phyloP scores from a whole-genome alignment of 192 early-diverging fungal species.

The Coemansia sp. region DNA sequence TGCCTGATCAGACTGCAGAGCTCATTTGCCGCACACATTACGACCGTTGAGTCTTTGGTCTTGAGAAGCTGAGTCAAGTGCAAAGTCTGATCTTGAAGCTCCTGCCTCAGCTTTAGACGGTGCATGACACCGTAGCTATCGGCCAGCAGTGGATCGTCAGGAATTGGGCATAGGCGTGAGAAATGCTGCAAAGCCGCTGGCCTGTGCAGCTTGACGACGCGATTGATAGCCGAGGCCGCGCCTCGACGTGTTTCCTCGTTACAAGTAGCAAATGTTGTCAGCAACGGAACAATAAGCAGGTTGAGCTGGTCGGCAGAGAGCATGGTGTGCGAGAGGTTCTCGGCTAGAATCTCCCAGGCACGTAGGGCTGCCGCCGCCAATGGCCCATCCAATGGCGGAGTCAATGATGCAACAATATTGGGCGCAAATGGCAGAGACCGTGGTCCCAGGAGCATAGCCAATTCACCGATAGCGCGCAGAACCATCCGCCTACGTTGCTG shows the following conservation, averaged over 20 bases:
- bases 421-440: slow-evolving; percentile 25
- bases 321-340: slow-evolving; percentile 16
- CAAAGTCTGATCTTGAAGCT: slow-evolving; percentile 20
- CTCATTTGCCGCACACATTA: slow-evolving; percentile 41
- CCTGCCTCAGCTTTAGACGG: neutral
- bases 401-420: slow-evolving; percentile 46
- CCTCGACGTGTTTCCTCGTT: neutral
- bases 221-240: slow-evolving; percentile 26
- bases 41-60: slow-evolving; percentile 30
- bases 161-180: slow-evolving; percentile 37
- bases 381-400: slow-evolving; percentile 28
- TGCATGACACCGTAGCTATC: slow-evolving; percentile 20
- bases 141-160: slow-evolving; percentile 42
- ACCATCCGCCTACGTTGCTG: slow-evolving; percentile 21
- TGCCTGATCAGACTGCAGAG: slow-evolving; percentile 22
- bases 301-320: slow-evolving; percentile 45
- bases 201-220: slow-evolving; percentile 21
- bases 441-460: slow-evolving; percentile 31
- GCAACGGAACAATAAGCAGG: slow-evolving; percentile 41
- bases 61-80: slow-evolving; percentile 31
- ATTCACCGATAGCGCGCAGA: slow-evolving; percentile 39
- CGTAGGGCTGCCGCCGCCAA: slow-evolving; percentile 22
- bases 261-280: slow-evolving; percentile 26
- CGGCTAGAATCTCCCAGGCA: slow-evolving; percentile 37
- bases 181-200: slow-evolving; percentile 14